Evolutionary conservation across 1,284 basidiomycete genomes (phyloP).

Genomic region (Retiboletus flavoniger): DNA sequence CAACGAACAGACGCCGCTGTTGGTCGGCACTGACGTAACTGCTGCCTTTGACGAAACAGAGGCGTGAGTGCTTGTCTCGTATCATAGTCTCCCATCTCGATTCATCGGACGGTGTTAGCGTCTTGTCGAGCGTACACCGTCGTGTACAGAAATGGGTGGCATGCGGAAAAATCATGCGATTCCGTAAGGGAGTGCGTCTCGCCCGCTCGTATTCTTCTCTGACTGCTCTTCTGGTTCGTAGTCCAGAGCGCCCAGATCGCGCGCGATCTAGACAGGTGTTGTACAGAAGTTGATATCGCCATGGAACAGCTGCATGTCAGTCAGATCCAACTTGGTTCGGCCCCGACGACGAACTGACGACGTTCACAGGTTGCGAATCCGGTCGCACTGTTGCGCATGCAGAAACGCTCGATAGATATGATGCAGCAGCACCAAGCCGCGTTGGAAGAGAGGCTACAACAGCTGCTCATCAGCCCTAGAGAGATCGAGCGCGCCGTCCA

Average conservation of each 20-base stretch:
- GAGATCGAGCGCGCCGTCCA: slow-evolving; percentile 39
- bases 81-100: not conserved
- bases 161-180: slow-evolving; percentile 37
- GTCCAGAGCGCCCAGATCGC: slow-evolving; percentile 48
- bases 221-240: slow-evolving; percentile 21
- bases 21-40: slow-evolving; percentile 42
- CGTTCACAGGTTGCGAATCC: slow-evolving; percentile 36
- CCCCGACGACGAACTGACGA: not conserved
- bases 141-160: slow-evolving; percentile 39
- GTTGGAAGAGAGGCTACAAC: slow-evolving; percentile 38
- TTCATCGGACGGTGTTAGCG: slow-evolving; percentile 29
- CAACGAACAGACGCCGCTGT: slow-evolving; percentile 36
- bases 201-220: not conserved
- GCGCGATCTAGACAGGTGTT: slow-evolving; percentile 42
- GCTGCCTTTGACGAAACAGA: slow-evolving; percentile 44
- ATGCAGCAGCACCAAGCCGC: slow-evolving; percentile 36
- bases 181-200: slow-evolving; percentile 34
- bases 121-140: slow-evolving; percentile 38
- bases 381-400: slow-evolving; percentile 34
- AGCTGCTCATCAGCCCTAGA: slow-evolving; percentile 38
- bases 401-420: slow-evolving; percentile 37
- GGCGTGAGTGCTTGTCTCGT: slow-evolving; percentile 34
- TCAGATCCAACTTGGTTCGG: not conserved
- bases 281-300: slow-evolving; percentile 41
- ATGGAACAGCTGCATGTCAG: slow-evolving; percentile 44